phyloP scores from a whole-genome alignment of 1,284 basidiomycete genomes.

The Pseudozyma pruni region DNA sequence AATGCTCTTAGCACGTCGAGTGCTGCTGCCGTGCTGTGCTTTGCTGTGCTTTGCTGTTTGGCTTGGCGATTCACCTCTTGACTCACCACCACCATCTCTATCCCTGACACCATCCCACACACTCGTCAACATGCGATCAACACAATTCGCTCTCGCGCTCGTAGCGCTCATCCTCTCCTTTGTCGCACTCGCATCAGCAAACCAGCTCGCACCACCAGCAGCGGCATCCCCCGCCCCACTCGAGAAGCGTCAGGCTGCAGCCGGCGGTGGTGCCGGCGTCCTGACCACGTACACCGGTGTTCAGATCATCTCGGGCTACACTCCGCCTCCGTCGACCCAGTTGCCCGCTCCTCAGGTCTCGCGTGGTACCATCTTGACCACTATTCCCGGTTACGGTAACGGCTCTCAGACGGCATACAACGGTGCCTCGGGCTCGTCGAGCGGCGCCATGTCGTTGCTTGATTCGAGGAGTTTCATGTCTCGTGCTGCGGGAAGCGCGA shows the following conservation, averaged over 20 bases:
- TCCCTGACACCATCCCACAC: background rate
- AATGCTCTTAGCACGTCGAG: too few relatives aligned
- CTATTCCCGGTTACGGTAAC: conserved; percentile 54
- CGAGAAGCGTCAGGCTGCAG: conserved; percentile 50
- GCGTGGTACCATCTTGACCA: conserved; percentile 48
- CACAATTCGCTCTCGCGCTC: conserved; percentile 23
- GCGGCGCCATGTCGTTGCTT: conserved; percentile 34
- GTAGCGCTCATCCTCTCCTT: conserved; percentile 37
- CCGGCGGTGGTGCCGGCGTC: conserved; percentile 54
- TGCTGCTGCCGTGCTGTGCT: too few relatives aligned
- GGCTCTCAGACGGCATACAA: conserved; percentile 19
- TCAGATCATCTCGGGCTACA: conserved; percentile 58
- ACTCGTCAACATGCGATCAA: conserved; percentile 20
- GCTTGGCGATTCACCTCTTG: background rate
- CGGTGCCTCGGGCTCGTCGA: conserved; percentile 27
- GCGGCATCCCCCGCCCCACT: conserved; percentile 12
- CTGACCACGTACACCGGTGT: conserved; percentile 44
- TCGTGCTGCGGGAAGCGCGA: conserved; percentile 13
- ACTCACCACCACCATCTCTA: background rate
- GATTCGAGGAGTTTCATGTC: conserved; percentile 21
- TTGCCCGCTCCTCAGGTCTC: conserved; percentile 36
- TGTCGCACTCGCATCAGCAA: conserved; percentile 28
- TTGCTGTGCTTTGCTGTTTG: background rate
- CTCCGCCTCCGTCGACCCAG: conserved; percentile 30
- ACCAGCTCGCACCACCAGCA: conserved; percentile 11